Evolutionary conservation across 352 stramenopile genomes (phyloP), one percentile per base, ranked within the genome.

Genomic region (Pythium aquatile): DNA sequence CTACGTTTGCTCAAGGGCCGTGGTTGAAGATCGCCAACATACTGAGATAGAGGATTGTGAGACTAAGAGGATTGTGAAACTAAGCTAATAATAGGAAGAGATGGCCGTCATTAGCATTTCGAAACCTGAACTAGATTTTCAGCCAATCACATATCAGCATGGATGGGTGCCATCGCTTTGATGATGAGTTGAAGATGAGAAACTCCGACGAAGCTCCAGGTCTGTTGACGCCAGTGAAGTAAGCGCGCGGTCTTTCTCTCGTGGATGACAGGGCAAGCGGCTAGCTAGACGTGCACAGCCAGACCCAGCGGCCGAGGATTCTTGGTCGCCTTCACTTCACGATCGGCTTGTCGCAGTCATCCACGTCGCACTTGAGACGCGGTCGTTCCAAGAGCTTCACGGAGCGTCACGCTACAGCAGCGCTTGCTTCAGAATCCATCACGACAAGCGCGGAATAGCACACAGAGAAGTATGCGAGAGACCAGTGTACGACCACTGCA

Each of bases 21-120:
- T 40, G 3, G 35, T 48, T 48, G 16, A 48, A 48, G 40, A 48
- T 48, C 40, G 40, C 40, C 40, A 48, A 48, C 40, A 48, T 26
- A 48, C 16, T 48, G 40, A 48, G 10, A 46, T 46, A 46, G 16
- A n/a, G 39, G 32, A 37, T 37, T 6, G 11, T 24, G 20, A 24
- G 1, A 24, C 20, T 24, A 24, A 24, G 20, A 24, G 20, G 20
- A 24, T 24, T 24, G 20, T 24, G 20, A 48, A 17, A 17, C 40
- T 48, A 48, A 48, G 35, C 35, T 40, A 40, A 16, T 40, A 16
- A 16, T 10, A 9, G 20, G 20, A 24, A 24, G 32, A 35, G 32
- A 5, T 35, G 5, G 32, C 32, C 32, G 5, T 35, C 32, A 35
- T 35, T 35, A 35, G 32, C 32, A 35, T 35, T 35, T 35, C 32